Conservation (phyloP, 495 filamentous ascomycete genomes). For the Penicillium roqueforti region DNA sequence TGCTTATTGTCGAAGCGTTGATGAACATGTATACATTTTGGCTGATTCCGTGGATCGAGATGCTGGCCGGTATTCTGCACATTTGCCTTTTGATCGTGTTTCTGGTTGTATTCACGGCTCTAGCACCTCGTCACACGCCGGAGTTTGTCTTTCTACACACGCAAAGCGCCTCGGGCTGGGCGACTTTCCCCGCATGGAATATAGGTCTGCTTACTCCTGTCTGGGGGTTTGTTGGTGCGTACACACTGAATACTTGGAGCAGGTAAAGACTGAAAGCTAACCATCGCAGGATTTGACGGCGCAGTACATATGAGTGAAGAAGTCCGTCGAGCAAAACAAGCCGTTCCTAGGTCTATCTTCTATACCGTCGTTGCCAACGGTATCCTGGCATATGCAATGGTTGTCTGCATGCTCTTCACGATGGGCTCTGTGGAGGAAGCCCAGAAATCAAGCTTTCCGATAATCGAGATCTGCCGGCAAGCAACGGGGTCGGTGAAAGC, state of each 20-base stretch:
- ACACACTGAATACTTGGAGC: too few species aligned
- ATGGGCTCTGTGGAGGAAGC: slow-evolving; percentile 31
- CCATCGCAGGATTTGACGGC: slow-evolving; percentile 19
- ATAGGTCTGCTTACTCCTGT: slow-evolving; percentile 36
- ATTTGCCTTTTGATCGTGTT: slow-evolving; percentile 32
- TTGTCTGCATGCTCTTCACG: slow-evolving; percentile 39
- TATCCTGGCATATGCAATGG: slow-evolving; percentile 33
- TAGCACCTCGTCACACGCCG: slow-evolving; percentile 12
- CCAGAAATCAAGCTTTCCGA: slow-evolving; percentile 33
- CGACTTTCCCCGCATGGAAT: slow-evolving; percentile 28
- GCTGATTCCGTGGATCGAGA: slow-evolving; percentile 36
- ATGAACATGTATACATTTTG: slow-evolving; percentile 22
- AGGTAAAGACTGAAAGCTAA: background rate
- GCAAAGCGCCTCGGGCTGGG: slow-evolving; percentile 32
- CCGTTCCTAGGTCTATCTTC: slow-evolving; percentile 37
- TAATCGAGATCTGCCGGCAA: slow-evolving; percentile 42
- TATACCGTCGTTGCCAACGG: slow-evolving; percentile 32
- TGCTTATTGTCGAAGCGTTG: slow-evolving; percentile 14
- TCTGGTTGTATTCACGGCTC: slow-evolving; percentile 17
- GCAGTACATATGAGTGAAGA: slow-evolving; percentile 40
- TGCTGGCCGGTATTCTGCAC: slow-evolving; percentile 32
- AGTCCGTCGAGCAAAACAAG: slow-evolving; percentile 31
- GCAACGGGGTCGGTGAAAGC: slow-evolving; percentile 38
- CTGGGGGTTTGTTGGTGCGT: slow-evolving; percentile 23
- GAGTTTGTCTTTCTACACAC: slow-evolving; percentile 21